phyloP scores from a whole-genome alignment of 2,329 filamentous ascomycete genomes.

The Claviceps cyperi region DNA sequence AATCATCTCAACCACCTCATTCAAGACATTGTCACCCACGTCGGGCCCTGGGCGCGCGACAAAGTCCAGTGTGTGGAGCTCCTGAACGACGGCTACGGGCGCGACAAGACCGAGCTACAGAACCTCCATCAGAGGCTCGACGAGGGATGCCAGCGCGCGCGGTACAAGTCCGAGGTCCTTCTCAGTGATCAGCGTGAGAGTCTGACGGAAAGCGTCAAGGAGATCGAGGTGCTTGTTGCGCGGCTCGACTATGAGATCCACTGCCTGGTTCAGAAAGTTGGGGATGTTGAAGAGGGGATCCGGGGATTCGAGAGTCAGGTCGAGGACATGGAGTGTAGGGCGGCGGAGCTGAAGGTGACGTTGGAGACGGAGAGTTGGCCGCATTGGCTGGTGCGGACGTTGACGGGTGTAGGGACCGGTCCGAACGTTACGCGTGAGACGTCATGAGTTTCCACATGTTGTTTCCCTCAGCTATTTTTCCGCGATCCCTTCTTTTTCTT shows the following conservation, averaged over 20 bases:
- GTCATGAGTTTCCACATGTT: slow-evolving; percentile 5
- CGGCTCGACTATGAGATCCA: slow-evolving; percentile 88
- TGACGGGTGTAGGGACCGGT: slow-evolving; percentile 46
- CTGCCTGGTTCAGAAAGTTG: slow-evolving; percentile 61
- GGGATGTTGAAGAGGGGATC: slow-evolving; percentile 77
- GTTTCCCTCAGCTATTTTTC: neutral
- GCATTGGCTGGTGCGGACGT: slow-evolving; percentile 47
- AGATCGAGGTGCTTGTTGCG: slow-evolving; percentile 66
- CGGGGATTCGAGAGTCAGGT: slow-evolving; percentile 68
- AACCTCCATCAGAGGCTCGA: slow-evolving; percentile 53
- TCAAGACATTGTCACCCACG: slow-evolving; percentile 31
- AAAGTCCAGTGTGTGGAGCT: slow-evolving; percentile 41
- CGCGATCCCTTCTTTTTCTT: neutral
- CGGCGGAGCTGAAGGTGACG: slow-evolving; percentile 46
- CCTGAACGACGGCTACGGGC: slow-evolving; percentile 47
- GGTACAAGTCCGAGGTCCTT: slow-evolving; percentile 52
- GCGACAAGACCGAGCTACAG: slow-evolving; percentile 52
- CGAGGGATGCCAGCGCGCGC: slow-evolving; percentile 55
- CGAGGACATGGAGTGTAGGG: slow-evolving; percentile 50
- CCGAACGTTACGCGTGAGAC: slow-evolving; percentile 34
- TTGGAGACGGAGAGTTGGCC: slow-evolving; percentile 51
- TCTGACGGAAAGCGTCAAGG: slow-evolving; percentile 57
- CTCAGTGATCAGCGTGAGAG: slow-evolving; percentile 53
- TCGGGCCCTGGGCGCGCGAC: slow-evolving; percentile 46
- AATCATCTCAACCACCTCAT: slow-evolving; percentile 40